Conservation (phyloP, 2,329 filamentous ascomycete genomes). For the Corynespora cassiicola region DNA sequence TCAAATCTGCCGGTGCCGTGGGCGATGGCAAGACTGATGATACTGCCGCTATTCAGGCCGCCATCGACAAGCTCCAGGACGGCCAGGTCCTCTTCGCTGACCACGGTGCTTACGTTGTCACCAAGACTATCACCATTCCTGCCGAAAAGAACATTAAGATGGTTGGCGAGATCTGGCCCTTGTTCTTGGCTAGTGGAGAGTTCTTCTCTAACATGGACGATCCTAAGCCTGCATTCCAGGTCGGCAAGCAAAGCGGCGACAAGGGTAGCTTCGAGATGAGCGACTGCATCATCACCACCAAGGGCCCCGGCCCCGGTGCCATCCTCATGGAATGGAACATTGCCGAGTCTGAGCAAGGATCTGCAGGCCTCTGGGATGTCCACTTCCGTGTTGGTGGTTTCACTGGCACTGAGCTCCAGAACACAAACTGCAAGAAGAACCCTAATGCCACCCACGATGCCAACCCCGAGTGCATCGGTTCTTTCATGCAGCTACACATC, state of each 20-base stretch:
- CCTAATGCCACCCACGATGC: slow-evolving; percentile 67
- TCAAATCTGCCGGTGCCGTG: slow-evolving; percentile 81
- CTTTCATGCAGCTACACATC: slow-evolving; percentile 69
- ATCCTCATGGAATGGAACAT: slow-evolving; percentile 94
- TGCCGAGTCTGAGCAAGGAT: slow-evolving; percentile 68
- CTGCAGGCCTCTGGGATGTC: slow-evolving; percentile 90
- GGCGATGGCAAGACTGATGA: slow-evolving; percentile 90
- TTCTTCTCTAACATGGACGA: slow-evolving; percentile 77
- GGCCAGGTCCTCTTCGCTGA: slow-evolving; percentile 70
- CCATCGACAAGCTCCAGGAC: slow-evolving; percentile 71
- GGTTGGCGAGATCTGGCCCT: slow-evolving; percentile 88
- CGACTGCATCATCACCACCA: slow-evolving; percentile 84
- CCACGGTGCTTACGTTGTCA: slow-evolving; percentile 68
- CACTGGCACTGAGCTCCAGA: slow-evolving; percentile 82
- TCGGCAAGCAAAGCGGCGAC: slow-evolving; percentile 76
- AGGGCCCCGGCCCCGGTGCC: slow-evolving; percentile 82
- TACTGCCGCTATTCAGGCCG: slow-evolving; percentile 79
- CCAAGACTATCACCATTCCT: slow-evolving; percentile 65
- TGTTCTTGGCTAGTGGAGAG: slow-evolving; percentile 81
- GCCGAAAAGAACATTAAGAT: slow-evolving; percentile 77
- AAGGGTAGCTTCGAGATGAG: slow-evolving; percentile 84
- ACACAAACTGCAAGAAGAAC: slow-evolving; percentile 79
- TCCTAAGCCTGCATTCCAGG: slow-evolving; percentile 83
- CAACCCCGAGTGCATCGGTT: slow-evolving; percentile 73
- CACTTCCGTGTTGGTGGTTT: slow-evolving; percentile 92